These are phyloP conservation scores for Kodamaea suecica DNA, from an alignment of 1,139 yeast genomes.

Conservation along the genomic window DNA sequence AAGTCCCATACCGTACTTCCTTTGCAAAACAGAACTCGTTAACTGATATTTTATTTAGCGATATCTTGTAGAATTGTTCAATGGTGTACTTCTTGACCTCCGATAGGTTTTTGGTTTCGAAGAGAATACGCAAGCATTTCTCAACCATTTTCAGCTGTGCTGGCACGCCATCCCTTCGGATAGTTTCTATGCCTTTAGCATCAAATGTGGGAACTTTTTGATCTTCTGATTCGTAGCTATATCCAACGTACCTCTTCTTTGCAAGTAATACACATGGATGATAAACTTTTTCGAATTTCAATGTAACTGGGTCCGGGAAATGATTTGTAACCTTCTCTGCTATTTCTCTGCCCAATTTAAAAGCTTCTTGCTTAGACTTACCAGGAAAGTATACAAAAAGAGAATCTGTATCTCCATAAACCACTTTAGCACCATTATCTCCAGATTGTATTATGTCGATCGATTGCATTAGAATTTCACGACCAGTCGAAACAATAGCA, in stretches of 20 bases:
- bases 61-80: conserved; percentile 63
- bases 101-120: conserved; percentile 71
- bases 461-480: conserved; percentile 76
- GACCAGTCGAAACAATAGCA: conserved; percentile 85
- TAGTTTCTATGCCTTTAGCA: conserved; percentile 95
- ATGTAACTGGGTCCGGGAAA: conserved; percentile 76
- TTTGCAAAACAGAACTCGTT: conserved; percentile 91
- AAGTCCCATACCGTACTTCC: conserved; percentile 81
- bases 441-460: conserved; percentile 63
- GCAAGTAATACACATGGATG: conserved; percentile 80
- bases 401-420: conserved; percentile 96
- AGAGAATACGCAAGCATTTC: conserved; percentile 60
- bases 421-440: conserved; percentile 85
- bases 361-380: conserved; percentile 71
- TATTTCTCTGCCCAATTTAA: conserved; percentile 66
- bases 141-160: conserved; percentile 86
- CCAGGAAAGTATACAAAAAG: conserved; percentile 90
- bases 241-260: conserved; percentile 88
- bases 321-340: conserved; percentile 59
- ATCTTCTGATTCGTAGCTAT: conserved; percentile 58
- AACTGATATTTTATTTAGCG: conserved; percentile 57
- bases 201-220: conserved; percentile 70
- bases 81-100: conserved; percentile 62
- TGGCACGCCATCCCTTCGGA: conserved; percentile 90
- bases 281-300: conserved; percentile 91